Evolutionary conservation across 805 yeast genomes (phyloP).

Genomic region (Grigorovia transvaalensis): DNA sequence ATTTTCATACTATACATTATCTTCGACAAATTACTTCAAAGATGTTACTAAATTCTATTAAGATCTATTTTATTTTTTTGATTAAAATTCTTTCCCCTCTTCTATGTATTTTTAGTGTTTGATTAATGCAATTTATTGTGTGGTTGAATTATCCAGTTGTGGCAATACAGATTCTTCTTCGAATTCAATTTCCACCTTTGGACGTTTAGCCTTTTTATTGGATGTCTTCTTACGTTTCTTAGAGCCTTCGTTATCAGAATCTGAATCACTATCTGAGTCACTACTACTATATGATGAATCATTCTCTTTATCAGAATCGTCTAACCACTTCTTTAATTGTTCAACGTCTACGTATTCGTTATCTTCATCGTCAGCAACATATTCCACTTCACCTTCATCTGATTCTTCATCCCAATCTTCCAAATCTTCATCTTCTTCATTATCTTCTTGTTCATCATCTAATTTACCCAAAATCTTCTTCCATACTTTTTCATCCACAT

Average conservation of each 20-base stretch:
- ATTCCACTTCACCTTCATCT: conserved; percentile 73
- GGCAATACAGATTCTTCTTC: conserved; percentile 50
- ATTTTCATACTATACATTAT: background rate
- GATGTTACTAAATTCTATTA: background rate
- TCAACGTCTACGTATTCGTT: conserved; percentile 88
- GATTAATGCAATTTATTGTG: background rate
- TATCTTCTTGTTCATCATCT: conserved; percentile 53
- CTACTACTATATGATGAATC: conserved; percentile 18
- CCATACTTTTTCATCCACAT: conserved; percentile 95
- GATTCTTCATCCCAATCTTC: conserved; percentile 41
- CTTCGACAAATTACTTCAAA: background rate
- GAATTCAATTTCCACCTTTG: conserved; percentile 72
- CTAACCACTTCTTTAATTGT: conserved; percentile 85
- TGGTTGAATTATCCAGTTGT: conserved; percentile 2
- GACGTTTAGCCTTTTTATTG: conserved; percentile 43
- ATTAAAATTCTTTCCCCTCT: background rate
- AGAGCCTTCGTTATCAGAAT: conserved; percentile 30
- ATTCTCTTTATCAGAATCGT: conserved; percentile 34
- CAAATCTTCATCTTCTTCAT: conserved; percentile 39
- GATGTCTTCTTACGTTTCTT: conserved; percentile 30
- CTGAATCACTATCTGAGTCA: conserved; percentile 20
- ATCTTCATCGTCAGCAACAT: conserved; percentile 82
- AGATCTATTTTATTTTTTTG: background rate
- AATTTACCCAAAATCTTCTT: conserved; percentile 80
- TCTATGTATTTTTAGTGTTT: background rate